Percentiles rank a stretch among this genome's conserved stretches.
These are phyloP conservation scores for Leishmania major DNA, from an alignment of 208 protist species.

Conservation along the genomic window DNA sequence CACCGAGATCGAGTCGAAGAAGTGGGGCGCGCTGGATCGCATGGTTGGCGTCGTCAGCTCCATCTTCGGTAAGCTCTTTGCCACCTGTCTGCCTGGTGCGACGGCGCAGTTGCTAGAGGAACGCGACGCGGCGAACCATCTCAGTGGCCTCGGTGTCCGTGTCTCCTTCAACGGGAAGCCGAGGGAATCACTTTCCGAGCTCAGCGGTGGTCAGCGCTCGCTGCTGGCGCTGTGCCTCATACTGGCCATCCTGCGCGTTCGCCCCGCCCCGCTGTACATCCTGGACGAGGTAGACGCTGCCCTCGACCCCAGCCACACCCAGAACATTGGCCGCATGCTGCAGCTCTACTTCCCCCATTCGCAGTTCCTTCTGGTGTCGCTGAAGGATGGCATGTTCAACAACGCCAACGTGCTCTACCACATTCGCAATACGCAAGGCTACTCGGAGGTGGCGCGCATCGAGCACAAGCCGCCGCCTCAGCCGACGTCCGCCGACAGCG, in stretches of 20 bases:
- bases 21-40: slow-evolving; percentile 95
- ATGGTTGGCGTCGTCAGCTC: slow-evolving; percentile 96
- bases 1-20: slow-evolving; percentile 97
- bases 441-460: slow-evolving; percentile 82
- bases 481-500: background rate
- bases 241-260: slow-evolving; percentile 98
- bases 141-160: slow-evolving; percentile 94
- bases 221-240: slow-evolving; percentile 99
- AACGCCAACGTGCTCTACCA: slow-evolving; percentile 99
- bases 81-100: slow-evolving; percentile 96
- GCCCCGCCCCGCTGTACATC: slow-evolving; percentile 99
- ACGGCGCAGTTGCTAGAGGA: slow-evolving; percentile 92
- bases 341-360: slow-evolving; percentile 96
- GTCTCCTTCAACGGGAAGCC: slow-evolving; percentile 98
- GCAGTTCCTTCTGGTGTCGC: slow-evolving; percentile 99
- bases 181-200: slow-evolving; percentile 98
- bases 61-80: slow-evolving; percentile 99
- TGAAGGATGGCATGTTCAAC: slow-evolving; percentile 99
- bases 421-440: slow-evolving; percentile 94
- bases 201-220: slow-evolving; percentile 99
- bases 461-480: slow-evolving; percentile 30
- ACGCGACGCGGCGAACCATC: slow-evolving; percentile 61
- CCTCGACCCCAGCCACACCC: slow-evolving; percentile 99
- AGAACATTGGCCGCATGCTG: slow-evolving; percentile 99
- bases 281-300: slow-evolving; percentile 99